These are phyloP conservation scores for Neoarthrinium moseri DNA, from an alignment of 2,329 filamentous ascomycete genomes.

Conservation along the genomic window DNA sequence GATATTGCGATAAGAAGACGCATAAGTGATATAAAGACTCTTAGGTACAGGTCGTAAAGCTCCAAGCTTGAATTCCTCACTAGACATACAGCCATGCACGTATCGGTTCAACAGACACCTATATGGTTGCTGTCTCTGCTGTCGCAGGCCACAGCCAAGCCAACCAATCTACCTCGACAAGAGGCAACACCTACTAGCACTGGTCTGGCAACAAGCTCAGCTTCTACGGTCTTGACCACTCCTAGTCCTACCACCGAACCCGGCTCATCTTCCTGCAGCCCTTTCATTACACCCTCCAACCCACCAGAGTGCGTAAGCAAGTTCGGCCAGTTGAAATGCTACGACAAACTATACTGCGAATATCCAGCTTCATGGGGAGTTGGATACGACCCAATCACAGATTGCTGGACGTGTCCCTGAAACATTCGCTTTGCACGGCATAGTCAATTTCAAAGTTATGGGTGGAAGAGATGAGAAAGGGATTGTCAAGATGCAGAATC, in stretches of 20 bases:
- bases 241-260: neutral
- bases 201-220: too few relatives aligned
- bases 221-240: neutral
- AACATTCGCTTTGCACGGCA: slow-evolving; percentile 24
- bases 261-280: neutral
- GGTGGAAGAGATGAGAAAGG: too few relatives aligned
- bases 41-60: too few relatives aligned
- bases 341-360: neutral
- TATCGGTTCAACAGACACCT: too few relatives aligned
- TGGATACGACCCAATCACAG: neutral
- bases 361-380: neutral
- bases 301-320: neutral
- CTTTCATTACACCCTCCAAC: neutral
- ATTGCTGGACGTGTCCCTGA: neutral
- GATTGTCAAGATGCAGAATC: too few relatives aligned
- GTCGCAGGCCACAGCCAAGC: neutral
- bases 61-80: too few relatives aligned
- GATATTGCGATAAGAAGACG: too few relatives aligned
- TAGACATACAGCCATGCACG: too few relatives aligned
- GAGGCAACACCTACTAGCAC: too few relatives aligned
- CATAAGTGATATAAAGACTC: too few relatives aligned
- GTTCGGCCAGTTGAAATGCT: neutral
- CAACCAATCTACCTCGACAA: too few relatives aligned
- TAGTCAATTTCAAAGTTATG: too few relatives aligned
- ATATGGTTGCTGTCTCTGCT: neutral